Evolutionary conservation across 805 yeast genomes (phyloP).

Genomic region (Saccharomyces paradoxus): DNA sequence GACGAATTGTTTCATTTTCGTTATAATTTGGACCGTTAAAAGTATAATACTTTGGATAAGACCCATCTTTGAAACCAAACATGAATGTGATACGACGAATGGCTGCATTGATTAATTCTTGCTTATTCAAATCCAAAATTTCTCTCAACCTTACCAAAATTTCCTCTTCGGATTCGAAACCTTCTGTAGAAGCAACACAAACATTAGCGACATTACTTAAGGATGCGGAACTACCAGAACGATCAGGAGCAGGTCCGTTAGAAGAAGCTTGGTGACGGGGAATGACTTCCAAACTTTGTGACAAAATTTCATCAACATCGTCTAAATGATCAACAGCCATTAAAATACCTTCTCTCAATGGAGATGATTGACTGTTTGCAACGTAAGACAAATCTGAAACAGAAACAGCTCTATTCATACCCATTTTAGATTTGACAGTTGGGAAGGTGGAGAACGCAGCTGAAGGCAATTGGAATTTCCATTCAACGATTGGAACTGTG

Average conservation of each 20-base stretch:
- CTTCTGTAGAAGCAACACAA: slow-evolving; percentile 65
- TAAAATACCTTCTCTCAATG: slow-evolving; percentile 76
- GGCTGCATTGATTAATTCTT: slow-evolving; percentile 60
- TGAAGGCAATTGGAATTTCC: slow-evolving; percentile 83
- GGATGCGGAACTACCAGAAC: slow-evolving; percentile 33
- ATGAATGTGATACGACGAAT: slow-evolving; percentile 92
- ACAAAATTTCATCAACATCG: slow-evolving; percentile 76
- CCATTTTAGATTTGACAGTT: slow-evolving; percentile 37
- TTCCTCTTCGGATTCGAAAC: slow-evolving; percentile 62
- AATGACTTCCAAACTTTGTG: slow-evolving; percentile 65
- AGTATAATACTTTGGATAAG: slow-evolving; percentile 92
- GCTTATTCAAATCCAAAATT: slow-evolving; percentile 57
- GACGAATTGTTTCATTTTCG: slow-evolving; percentile 92
- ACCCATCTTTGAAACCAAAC: slow-evolving; percentile 72
- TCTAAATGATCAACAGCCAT: slow-evolving; percentile 77
- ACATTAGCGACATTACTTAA: slow-evolving; percentile 79
- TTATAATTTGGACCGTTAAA: slow-evolving; percentile 79
- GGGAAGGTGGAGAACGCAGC: slow-evolving; percentile 71
- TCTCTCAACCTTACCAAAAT: slow-evolving; percentile 55
- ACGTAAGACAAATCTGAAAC: slow-evolving; percentile 86
- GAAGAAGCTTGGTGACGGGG: slow-evolving; percentile 39
- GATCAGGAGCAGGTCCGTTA: slow-evolving; percentile 43
- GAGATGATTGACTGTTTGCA: slow-evolving; percentile 59
- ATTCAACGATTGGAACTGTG: slow-evolving; percentile 64
- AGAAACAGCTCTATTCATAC: slow-evolving; percentile 80